A percentile compares a stretch with the other conserved stretches of the same genome.
These are phyloP conservation scores for Phoenix dactylifera DNA, from an alignment of 176 grass and related monocot genomes.

Conservation along the genomic window DNA sequence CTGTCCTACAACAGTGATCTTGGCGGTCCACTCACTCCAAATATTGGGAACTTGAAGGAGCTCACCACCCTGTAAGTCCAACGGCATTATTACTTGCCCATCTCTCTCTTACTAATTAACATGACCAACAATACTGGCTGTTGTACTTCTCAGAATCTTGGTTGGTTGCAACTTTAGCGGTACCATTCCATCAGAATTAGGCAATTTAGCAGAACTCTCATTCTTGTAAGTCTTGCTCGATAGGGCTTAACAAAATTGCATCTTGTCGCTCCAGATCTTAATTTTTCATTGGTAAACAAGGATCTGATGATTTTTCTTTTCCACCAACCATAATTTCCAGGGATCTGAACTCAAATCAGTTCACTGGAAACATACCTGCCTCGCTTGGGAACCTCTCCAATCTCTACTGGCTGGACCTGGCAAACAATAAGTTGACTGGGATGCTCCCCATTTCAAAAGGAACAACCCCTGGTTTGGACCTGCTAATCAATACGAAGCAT, in stretches of 20 bases:
- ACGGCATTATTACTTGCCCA: neutral
- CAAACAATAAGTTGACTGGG: constrained; percentile 59
- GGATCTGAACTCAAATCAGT: constrained; percentile 66
- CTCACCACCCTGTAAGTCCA: constrained; percentile 65
- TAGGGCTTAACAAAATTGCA: neutral
- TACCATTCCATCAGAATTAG: constrained; percentile 48
- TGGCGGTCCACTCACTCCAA: constrained; percentile 47
- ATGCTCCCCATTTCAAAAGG: constrained; percentile 48
- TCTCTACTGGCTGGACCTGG: constrained; percentile 73
- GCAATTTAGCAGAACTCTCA: constrained; percentile 45
- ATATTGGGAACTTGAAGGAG: constrained; percentile 66
- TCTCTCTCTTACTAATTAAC: neutral
- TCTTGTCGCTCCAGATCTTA: too few relatives aligned
- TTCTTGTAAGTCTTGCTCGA: constrained; percentile 58
- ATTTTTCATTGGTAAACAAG: too few relatives aligned
- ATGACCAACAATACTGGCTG: neutral
- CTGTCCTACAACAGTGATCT: constrained; percentile 54
- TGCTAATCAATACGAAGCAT: constrained; percentile 42
- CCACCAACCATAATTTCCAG: constrained; percentile 22
- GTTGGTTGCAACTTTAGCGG: constrained; percentile 68
- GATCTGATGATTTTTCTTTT: too few relatives aligned
- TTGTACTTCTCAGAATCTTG: constrained; percentile 55
- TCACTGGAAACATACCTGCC: constrained; percentile 64
- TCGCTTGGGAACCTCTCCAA: constrained; percentile 52
- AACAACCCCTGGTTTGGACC: constrained; percentile 50